phyloP scores from a whole-genome alignment of 345 rosid species.

The Clausena lansium region DNA sequence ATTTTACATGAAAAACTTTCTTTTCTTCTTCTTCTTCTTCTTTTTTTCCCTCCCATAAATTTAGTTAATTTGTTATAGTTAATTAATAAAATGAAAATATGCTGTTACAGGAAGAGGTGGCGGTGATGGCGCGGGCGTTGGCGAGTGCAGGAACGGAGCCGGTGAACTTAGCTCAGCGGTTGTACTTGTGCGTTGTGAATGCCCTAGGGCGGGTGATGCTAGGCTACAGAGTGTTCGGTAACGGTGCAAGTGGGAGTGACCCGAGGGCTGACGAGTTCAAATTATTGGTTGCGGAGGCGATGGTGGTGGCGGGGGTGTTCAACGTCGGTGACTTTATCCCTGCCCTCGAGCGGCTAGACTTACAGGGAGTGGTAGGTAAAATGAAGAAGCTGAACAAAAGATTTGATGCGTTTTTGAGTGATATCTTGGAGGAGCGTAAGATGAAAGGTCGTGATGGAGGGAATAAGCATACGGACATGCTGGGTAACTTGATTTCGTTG shows the following conservation, averaged over 20 bases:
- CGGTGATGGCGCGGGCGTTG: conserved; percentile 42
- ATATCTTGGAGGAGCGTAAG: conserved; percentile 64
- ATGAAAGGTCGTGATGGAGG: conserved; percentile 14
- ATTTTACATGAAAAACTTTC: no score
- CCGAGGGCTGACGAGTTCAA: conserved; percentile 79
- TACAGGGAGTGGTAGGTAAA: conserved; percentile 76
- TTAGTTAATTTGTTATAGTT: no score
- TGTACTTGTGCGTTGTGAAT: conserved; percentile 66
- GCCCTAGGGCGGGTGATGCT: conserved; percentile 81
- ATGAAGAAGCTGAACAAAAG: conserved; percentile 85
- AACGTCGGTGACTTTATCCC: conserved; percentile 89
- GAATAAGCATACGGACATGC: conserved; percentile 40
- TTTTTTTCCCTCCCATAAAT: no score
- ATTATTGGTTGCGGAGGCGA: conserved; percentile 82
- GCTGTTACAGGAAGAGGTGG: conserved; percentile 56
- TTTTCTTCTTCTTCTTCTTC: no score
- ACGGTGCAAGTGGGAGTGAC: conserved; percentile 49
- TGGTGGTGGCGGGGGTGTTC: conserved; percentile 79
- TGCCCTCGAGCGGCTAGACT: conserved; percentile 71
- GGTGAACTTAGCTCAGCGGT: conserved; percentile 60
- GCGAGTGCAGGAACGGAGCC: conserved; percentile 26
- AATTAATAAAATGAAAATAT: no score
- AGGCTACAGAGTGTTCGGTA: conserved; percentile 65
- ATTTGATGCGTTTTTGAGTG: conserved; percentile 62
- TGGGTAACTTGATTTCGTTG: conserved; percentile 62